Evolutionary conservation across 2,329 filamentous ascomycete species (phyloP).

Genomic region (Lanzia echinophila): DNA sequence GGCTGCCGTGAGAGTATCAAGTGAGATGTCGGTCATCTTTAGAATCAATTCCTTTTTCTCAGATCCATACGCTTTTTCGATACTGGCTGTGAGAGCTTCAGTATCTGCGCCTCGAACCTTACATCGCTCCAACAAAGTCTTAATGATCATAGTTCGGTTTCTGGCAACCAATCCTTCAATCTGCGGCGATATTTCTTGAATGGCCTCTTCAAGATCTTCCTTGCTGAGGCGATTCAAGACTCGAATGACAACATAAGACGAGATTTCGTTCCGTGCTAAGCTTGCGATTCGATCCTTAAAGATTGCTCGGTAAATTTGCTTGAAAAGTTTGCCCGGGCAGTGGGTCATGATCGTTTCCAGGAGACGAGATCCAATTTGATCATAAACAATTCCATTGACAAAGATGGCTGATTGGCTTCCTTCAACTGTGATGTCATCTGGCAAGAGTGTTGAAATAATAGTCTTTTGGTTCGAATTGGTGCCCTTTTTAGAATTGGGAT

Average conservation of each 20-base stretch:
- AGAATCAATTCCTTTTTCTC: constrained; percentile 44
- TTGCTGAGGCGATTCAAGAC: constrained; percentile 79
- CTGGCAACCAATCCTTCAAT: constrained; percentile 67
- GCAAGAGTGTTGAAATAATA: constrained; percentile 70
- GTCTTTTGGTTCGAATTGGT: constrained; percentile 45
- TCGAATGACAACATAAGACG: constrained; percentile 78
- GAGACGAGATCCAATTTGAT: constrained; percentile 81
- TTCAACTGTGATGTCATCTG: constrained; percentile 70
- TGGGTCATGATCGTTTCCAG: constrained; percentile 79
- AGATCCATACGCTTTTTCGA: constrained; percentile 49
- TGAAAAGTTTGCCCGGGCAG: constrained; percentile 84
- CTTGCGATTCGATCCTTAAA: constrained; percentile 75
- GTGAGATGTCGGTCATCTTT: constrained; percentile 52
- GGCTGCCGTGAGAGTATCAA: constrained; percentile 39
- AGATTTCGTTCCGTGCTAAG: constrained; percentile 82
- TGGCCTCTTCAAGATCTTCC: constrained; percentile 71
- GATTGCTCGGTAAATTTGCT: constrained; percentile 71
- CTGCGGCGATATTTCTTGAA: constrained; percentile 65
- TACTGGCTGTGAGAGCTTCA: constrained; percentile 45
- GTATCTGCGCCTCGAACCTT: constrained; percentile 56
- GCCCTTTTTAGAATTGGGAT: constrained; percentile 60
- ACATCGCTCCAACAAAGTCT: constrained; percentile 77
- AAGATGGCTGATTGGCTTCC: constrained; percentile 70
- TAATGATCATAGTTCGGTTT: constrained; percentile 71
- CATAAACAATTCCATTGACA: constrained; percentile 81